Evolutionary conservation across 2,329 filamentous ascomycete species (phyloP), one percentile per base, ranked within the genome.

Genomic region (Colletotrichum spinosum): DNA sequence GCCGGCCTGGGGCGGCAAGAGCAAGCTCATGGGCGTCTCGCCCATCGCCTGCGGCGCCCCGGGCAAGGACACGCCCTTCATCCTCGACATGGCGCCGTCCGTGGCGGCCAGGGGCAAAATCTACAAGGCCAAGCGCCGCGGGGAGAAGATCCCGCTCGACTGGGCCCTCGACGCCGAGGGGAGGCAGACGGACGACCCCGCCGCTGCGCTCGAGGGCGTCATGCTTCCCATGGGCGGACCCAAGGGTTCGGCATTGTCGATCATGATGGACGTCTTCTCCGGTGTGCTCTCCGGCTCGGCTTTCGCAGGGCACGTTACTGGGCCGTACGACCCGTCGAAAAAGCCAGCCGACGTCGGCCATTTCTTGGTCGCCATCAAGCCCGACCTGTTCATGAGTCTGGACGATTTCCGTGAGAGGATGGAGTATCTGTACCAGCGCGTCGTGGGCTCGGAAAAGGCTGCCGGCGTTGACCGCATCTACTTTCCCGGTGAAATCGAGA

Each of bases 251-350:
- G 93, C 86, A 0, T 75, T 96, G 45, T 81, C 91, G 0, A 87
- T 96, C 60, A 95, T 94, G 91, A 96, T 96, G 93, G 92, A 96
- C 73, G 90, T 97, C 2, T 95, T 96, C 73, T 94, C 91, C 0
- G 92, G 92, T 0, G 90, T 92, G 0, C 72, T 96, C 0, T 93
- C 91, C 0, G 92, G 92, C 0, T 90, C 89, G 38, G 92, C 92
- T 0, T 96, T 93, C 76, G 93, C 91, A 0, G 92, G 92, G 0
- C 83, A 91, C 71, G 92, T 96, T 15, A 91, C 89, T 0, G 87
- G 87, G 15, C 93, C 92, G 0, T 96, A 96, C 74, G 91, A 94
- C 72, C 84, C 90, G 3, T 89, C 86, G 0, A 86, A 25, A 4
- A 25, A 83, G 63, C 83, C 88, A 1, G 88, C 90, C 0, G 88